phyloP scores from a whole-genome alignment of 768 basidiomycete species.

The Suillus bovinus region DNA sequence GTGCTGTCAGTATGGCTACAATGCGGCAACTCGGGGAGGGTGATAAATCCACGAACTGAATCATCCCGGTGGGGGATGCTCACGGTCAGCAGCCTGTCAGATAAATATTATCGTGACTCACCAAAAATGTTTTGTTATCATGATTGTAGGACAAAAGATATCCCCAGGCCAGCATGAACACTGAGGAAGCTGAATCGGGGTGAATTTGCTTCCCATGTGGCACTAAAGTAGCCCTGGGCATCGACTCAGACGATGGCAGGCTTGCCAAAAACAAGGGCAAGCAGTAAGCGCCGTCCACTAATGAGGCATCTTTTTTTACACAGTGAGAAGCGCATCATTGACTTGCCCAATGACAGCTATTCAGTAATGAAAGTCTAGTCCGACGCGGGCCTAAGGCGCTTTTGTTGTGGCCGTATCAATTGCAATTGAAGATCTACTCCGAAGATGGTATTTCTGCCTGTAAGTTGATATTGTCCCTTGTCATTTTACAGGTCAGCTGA shows the following conservation, averaged over 20 bases:
- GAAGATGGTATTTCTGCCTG: slow-evolving; percentile 4
- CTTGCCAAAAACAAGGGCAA: not conserved
- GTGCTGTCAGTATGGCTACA: slow-evolving; percentile 1
- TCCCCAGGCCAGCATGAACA: not conserved
- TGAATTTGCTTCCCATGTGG: slow-evolving; percentile 1
- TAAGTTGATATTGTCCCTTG: not conserved
- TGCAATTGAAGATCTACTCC: slow-evolving; percentile 1
- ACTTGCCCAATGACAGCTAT: not conserved
- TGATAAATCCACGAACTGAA: slow-evolving; percentile 6
- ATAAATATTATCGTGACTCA: slow-evolving; percentile 1
- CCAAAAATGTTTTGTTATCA: not conserved
- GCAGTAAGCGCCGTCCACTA: not conserved
- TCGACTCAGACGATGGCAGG: not conserved
- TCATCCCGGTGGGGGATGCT: not conserved
- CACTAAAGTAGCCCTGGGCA: not conserved
- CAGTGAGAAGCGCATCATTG: slow-evolving; percentile 5
- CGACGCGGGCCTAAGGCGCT: not conserved
- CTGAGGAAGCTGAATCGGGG: slow-evolving; percentile 1
- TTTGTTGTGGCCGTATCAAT: not conserved
- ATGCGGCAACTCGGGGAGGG: not conserved
- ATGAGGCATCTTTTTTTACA: not conserved
- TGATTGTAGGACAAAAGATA: not conserved
- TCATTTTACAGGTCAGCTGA: slow-evolving; percentile 15
- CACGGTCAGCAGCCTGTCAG: not conserved
- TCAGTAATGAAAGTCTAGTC: slow-evolving; percentile 1